A percentile compares a stretch with the other conserved stretches of the same genome.
Evolutionary conservation across 495 filamentous ascomycete species (phyloP).

Genomic region (Hypomontagnella monticulosa): DNA sequence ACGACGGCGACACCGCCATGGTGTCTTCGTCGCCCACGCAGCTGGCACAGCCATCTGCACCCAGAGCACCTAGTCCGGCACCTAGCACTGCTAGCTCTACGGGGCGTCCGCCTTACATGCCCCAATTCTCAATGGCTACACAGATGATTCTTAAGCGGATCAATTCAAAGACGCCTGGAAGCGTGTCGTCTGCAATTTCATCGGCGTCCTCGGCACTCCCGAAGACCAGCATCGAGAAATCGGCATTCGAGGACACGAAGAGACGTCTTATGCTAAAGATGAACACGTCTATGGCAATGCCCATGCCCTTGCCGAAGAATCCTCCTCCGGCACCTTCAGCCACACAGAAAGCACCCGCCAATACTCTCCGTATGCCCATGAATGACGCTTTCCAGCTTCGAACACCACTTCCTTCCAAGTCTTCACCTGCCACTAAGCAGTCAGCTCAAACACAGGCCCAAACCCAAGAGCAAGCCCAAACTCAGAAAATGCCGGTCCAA

Average conservation of each 20-base stretch:
- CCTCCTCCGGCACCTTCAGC: not conserved
- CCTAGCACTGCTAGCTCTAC: slow-evolving; percentile 36
- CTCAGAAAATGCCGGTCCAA: slow-evolving; percentile 5
- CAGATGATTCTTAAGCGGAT: slow-evolving; percentile 67
- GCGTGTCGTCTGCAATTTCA: slow-evolving; percentile 49
- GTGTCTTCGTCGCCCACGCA: not conserved
- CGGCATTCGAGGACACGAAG: slow-evolving; percentile 59
- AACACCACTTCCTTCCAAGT: slow-evolving; percentile 25
- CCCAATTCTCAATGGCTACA: slow-evolving; percentile 64
- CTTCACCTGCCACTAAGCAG: slow-evolving; percentile 1
- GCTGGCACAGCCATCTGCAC: slow-evolving; percentile 3
- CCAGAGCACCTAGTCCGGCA: slow-evolving; percentile 29
- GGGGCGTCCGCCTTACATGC: slow-evolving; percentile 53
- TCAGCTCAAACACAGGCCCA: slow-evolving; percentile 21
- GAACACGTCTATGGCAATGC: slow-evolving; percentile 61
- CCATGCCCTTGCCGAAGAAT: slow-evolving; percentile 46
- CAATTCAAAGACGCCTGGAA: slow-evolving; percentile 50
- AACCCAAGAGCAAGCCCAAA: too few species aligned
- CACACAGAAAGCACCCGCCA: slow-evolving; percentile 2
- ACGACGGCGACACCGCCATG: slow-evolving; percentile 5
- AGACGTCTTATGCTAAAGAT: slow-evolving; percentile 59
- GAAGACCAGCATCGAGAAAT: slow-evolving; percentile 48
- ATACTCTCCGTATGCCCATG: slow-evolving; percentile 37
- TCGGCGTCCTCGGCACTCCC: slow-evolving; percentile 41
- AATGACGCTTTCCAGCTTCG: slow-evolving; percentile 37